Evolutionary conservation across 129 eudicot species (phyloP).

Genomic region (Apium graveolens): DNA sequence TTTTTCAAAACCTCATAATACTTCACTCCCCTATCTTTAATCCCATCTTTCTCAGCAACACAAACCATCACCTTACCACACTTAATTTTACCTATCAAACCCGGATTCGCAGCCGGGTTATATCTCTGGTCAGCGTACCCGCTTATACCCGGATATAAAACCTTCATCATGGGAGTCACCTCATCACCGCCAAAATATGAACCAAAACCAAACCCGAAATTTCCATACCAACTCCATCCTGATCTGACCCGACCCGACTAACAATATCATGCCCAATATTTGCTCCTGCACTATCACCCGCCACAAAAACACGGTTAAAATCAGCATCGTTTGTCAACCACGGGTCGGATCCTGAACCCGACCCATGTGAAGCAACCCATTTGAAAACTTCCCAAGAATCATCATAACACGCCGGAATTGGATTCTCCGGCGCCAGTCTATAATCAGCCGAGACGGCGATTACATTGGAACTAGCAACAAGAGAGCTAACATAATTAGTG

Average conservation of each 20-base stretch:
- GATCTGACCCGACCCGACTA: slow-evolving; percentile 21
- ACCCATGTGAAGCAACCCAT: slow-evolving; percentile 38
- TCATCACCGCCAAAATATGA: slow-evolving; percentile 20
- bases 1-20: slow-evolving; percentile 26
- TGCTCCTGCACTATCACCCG: slow-evolving; percentile 67
- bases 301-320: slow-evolving; percentile 37
- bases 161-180: slow-evolving; percentile 2
- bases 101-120: slow-evolving; percentile 30
- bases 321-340: slow-evolving; percentile 44
- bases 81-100: slow-evolving; percentile 11
- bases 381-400: slow-evolving; percentile 46
- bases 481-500: not conserved
- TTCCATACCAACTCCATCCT: slow-evolving; percentile 7
- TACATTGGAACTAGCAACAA: not conserved
- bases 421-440: not conserved
- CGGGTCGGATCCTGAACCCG: slow-evolving; percentile 32
- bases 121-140: slow-evolving; percentile 26
- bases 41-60: slow-evolving; percentile 22
- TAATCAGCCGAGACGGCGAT: not conserved
- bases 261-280: slow-evolving; percentile 37
- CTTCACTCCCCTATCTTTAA: slow-evolving; percentile 19
- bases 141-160: not conserved
- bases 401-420: slow-evolving; percentile 17
- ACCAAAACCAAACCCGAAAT: slow-evolving; percentile 8
- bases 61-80: slow-evolving; percentile 28